Conservation (phyloP, 306 rosid species). For the Sicyos baderoa region DNA sequence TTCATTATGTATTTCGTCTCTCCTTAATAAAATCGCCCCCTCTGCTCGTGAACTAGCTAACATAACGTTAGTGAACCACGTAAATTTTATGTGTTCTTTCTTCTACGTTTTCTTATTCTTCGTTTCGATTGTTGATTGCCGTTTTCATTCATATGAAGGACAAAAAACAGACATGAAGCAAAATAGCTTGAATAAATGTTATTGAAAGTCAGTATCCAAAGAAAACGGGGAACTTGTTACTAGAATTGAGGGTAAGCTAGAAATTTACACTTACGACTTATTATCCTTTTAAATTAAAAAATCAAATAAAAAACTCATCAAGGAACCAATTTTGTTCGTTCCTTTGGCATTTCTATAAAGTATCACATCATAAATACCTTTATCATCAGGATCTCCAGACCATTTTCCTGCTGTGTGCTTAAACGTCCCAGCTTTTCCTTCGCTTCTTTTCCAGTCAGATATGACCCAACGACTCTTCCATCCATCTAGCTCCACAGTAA, state of each 20-base stretch:
- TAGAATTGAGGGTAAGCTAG: neutral
- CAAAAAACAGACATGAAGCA: neutral
- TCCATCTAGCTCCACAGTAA: constrained; percentile 39
- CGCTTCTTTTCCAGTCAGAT: constrained; percentile 76
- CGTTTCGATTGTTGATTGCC: too few species aligned
- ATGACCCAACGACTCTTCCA: constrained; percentile 79
- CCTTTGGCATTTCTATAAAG: neutral
- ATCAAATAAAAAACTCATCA: neutral
- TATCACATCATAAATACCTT: constrained; percentile 38
- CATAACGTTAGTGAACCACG: too few species aligned
- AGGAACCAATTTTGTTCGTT: neutral
- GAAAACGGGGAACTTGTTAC: neutral
- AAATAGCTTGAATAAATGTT: neutral
- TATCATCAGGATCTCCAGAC: constrained; percentile 89
- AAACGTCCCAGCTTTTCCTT: constrained; percentile 93
- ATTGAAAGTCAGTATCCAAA: neutral
- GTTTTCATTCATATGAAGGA: neutral
- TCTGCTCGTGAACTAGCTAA: too few species aligned
- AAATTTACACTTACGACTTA: neutral
- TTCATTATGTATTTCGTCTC: too few species aligned
- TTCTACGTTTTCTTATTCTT: too few species aligned
- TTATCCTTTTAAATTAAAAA: too few species aligned
- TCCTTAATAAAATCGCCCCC: too few species aligned
- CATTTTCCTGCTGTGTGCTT: constrained; percentile 78
- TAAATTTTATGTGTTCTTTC: too few species aligned